Conservation (phyloP, 768 basidiomycete species). For the Tylopilus cervinicoccineus region DNA sequence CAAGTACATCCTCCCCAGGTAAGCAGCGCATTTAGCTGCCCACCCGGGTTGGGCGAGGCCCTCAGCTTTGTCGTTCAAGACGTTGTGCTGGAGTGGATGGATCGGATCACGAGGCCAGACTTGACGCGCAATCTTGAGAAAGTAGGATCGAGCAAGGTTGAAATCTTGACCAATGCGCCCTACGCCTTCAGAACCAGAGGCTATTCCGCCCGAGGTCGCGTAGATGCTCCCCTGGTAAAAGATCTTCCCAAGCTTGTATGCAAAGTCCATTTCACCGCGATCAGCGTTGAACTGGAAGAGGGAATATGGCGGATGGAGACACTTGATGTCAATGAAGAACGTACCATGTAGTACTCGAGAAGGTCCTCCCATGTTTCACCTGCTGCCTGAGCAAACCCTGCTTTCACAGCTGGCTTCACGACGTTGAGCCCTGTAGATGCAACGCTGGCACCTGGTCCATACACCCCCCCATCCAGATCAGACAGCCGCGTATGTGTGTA, state of each 20-base stretch:
- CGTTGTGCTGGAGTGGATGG: slow-evolving; percentile 45
- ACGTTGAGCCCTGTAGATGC: slow-evolving; percentile 81
- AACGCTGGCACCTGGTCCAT: slow-evolving; percentile 91
- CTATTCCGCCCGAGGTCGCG: slow-evolving; percentile 68
- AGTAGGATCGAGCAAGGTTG: slow-evolving; percentile 74
- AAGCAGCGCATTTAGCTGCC: slow-evolving; percentile 80
- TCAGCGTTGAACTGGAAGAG: slow-evolving; percentile 84
- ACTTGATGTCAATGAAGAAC: slow-evolving; percentile 12
- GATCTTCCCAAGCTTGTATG: slow-evolving; percentile 90
- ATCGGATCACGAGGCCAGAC: slow-evolving; percentile 84
- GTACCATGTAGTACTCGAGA: slow-evolving; percentile 84
- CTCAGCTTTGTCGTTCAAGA: slow-evolving; percentile 46
- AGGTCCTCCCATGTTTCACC: slow-evolving; percentile 95
- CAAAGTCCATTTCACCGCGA: slow-evolving; percentile 83
- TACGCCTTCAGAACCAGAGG: slow-evolving; percentile 88
- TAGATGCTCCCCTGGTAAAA: slow-evolving; percentile 97
- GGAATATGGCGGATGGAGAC: neutral
- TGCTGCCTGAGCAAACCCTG: slow-evolving; percentile 75
- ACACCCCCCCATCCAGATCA: slow-evolving; percentile 90
- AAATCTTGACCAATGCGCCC: slow-evolving; percentile 84
- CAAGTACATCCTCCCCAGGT: slow-evolving; percentile 90
- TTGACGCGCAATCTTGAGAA: slow-evolving; percentile 74
- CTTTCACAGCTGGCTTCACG: slow-evolving; percentile 74
- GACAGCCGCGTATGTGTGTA: slow-evolving; percentile 79
- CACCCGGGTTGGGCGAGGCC: slow-evolving; percentile 47